Evolutionary conservation across 768 basidiomycete species (phyloP), one percentile per base, ranked within the genome.

Genomic region (Mycena maculata): DNA sequence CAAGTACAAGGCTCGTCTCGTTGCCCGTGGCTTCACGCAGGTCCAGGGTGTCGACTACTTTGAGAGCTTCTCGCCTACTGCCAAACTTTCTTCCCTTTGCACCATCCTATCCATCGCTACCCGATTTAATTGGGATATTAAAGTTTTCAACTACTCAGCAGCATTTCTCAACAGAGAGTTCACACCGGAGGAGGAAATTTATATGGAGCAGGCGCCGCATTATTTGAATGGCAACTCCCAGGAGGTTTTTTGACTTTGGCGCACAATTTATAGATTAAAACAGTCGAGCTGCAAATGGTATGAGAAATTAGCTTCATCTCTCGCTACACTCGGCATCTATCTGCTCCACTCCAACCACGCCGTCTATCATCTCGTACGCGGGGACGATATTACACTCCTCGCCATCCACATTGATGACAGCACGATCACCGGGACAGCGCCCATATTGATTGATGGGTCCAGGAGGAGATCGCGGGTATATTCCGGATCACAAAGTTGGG

Each of bases 331-430:
- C 9, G 63, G 50, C 20, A 63, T 68, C 38, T 30, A 53, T 0
- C 67, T 57, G 3, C 58, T 63, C 27, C 41, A 38, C 4, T 49
- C 67, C 1, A 71, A 75, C 31, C 58, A 69, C 13, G 60, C 75
- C 18, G 53, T 75, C 27, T 74, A 64, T 15, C 63, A 33, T 22
- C 30, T 45, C 2, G 59, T 60, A 6, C 44, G 53, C 16, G 63
- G 70, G 33, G 54, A 58, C 23, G 8, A 60, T 4, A 9, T 65
- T 39, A 55, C 53, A 10, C 31, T 74, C 39, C 33, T 69, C 22
- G 68, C 68, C 2, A 61, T 80, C 1, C 77, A 76, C 65, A 76
- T 84, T 1, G 79, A 84, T 64, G 79, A 84, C 70, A 74, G 79
- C 52, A 67, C 77, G 0, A 71, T 79, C 13, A 62, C 78, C 25